Base-by-base conservation (phyloP, 768 basidiomycete genomes). In the Multifurca ochricompacta region DNA sequence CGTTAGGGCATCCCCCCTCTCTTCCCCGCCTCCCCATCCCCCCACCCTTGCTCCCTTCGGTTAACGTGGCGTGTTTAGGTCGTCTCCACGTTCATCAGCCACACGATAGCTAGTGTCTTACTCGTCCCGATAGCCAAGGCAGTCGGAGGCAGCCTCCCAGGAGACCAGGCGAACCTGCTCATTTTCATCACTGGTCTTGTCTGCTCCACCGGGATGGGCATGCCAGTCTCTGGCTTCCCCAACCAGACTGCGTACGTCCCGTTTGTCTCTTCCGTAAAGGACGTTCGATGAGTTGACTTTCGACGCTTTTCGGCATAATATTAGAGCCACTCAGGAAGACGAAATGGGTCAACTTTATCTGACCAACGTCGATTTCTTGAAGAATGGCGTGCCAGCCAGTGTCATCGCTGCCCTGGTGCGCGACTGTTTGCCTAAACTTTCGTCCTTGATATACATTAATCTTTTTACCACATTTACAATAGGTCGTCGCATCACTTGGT, bases 221-320 rank as follows among this genome's bases (percentile, higher is more conserved):
- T 98, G 79, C 94, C 95, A 2, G 93, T 98, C 35, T 93, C 91
- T 58, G 96, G 96, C n/a, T 99, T 98, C 75, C 95, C 95, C 0
- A 96, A 97, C 68, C 91, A 96, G 71, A 93, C 91, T 45, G 91
- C 92, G 93, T 94, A 69, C 63, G 87, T 80, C 13, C 32, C 16
- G 7, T 27, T 40, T 42, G 16, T 1, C 43, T 16, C 27, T 6
- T 7, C 27, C 5, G 27, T 39, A 23, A 31, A 10, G 34, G 14
- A 14, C 9, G 23, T 18, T 18, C 46, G 25, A 16, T 27, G 6
- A 13, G 6, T 21, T 51, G 49, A 47, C 25, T n/a, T n/a, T n/a
- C n/a, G n/a, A n/a, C n/a, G n/a, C 5, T 50, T 13, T 56, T 45
- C 47, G n/a, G 25, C n/a, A n/a, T n/a, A n/a, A 27, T 42, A 40